Evolutionary conservation across 2,329 filamentous ascomycete genomes (phyloP).

Genomic region (Aspergillus tanneri): DNA sequence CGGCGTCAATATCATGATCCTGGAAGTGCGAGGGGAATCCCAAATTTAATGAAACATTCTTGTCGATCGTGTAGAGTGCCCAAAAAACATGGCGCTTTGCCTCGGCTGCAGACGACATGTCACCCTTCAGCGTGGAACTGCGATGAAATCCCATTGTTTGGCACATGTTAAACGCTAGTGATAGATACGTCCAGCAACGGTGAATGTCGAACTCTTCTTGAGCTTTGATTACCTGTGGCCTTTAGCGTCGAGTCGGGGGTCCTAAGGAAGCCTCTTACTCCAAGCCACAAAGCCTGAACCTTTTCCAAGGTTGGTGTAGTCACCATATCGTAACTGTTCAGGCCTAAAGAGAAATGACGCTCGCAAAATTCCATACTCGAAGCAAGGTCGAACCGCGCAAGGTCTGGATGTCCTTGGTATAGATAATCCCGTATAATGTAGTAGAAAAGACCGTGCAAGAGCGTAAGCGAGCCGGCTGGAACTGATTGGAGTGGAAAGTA

Average conservation of each 20-base stretch:
- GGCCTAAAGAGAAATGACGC: constrained; percentile 14
- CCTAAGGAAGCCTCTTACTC: constrained; percentile 10
- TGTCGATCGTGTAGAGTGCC: constrained; percentile 28
- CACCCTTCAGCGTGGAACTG: constrained; percentile 16
- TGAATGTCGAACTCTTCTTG: constrained; percentile 29
- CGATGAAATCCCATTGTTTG: constrained; percentile 24
- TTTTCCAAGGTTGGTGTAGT: constrained; percentile 25
- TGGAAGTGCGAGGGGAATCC: constrained; percentile 27
- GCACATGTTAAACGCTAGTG: constrained; percentile 27
- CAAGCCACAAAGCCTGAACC: constrained; percentile 23
- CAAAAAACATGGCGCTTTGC: constrained; percentile 27
- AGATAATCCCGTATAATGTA: constrained; percentile 29
- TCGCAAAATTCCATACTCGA: constrained; percentile 19
- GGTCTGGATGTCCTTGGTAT: constrained; percentile 20
- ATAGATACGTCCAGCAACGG: constrained; percentile 27
- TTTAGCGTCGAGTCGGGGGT: constrained; percentile 2
- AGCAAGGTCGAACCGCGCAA: constrained; percentile 17
- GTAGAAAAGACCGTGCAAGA: constrained; percentile 26
- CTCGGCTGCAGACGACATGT: constrained; percentile 16
- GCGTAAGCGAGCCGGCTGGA: constrained; percentile 20
- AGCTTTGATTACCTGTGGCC: constrained; percentile 22
- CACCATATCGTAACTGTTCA: constrained; percentile 22
- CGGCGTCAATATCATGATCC: constrained; percentile 29
- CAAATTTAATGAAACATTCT: constrained; percentile 27
- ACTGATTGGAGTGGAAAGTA: constrained; percentile 25